Evolutionary conservation across 352 stramenopile species (phyloP).

Genomic region (Globisporangium heterothallicum): DNA sequence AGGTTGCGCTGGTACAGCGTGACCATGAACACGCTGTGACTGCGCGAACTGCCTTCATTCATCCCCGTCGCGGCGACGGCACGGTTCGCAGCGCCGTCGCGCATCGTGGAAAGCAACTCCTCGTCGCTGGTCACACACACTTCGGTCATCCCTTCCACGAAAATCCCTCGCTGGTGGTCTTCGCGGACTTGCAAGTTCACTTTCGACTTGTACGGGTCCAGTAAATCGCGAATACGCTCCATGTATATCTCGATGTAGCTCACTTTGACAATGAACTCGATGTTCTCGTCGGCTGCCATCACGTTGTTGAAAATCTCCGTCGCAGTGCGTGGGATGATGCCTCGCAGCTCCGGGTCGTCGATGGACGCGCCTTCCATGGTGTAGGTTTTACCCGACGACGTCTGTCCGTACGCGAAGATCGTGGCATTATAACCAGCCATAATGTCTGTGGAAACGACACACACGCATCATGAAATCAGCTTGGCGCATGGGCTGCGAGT

Average conservation of each 20-base stretch:
- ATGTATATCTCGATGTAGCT: conserved; percentile 97
- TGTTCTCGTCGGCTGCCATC: conserved; percentile 83
- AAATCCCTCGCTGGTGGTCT: conserved; percentile 86
- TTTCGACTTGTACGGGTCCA: conserved; percentile 90
- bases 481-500: not conserved
- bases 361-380: conserved; percentile 87
- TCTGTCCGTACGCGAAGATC: conserved; percentile 93
- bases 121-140: conserved; percentile 90
- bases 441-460: conserved; percentile 46
- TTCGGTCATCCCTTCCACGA: conserved; percentile 92
- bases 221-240: conserved; percentile 91
- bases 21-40: conserved; percentile 91
- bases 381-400: conserved; percentile 86
- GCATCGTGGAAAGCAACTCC: conserved; percentile 85
- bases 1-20: conserved; percentile 86
- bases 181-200: conserved; percentile 89
- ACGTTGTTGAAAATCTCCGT: conserved; percentile 88
- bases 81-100: conserved; percentile 71
- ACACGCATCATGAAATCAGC: not conserved
- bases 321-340: conserved; percentile 86
- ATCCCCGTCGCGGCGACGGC: conserved; percentile 89
- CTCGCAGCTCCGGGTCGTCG: conserved; percentile 77
- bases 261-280: conserved; percentile 91
- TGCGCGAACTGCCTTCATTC: conserved; percentile 90
- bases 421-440: conserved; percentile 92